Evolutionary conservation across 2,329 filamentous ascomycete genomes (phyloP), one percentile per base, ranked within the genome.

Genomic region (Fusarium ambrosium): DNA sequence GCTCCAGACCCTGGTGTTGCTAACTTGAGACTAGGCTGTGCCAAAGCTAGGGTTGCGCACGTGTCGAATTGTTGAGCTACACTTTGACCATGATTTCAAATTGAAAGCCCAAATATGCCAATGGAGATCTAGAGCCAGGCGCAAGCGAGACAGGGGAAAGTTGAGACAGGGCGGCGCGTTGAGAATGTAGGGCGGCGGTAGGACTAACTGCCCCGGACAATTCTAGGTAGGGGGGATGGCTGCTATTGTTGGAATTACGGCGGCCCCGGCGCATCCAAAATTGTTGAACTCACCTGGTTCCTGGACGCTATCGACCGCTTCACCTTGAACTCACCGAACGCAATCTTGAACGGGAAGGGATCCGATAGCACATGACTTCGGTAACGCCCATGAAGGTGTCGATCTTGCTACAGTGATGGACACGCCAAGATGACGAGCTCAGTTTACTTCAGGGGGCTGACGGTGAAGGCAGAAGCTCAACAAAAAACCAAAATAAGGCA

Each of bases 191-290:
- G 53, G 62, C 27, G 16, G 62, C 51, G 36, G 51, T 39, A 37
- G 34, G 20, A 34, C 51, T 62, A 63, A 48, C 58, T 20, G 16
- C 48, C 51, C 53, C 27, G 59, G 36, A 34, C n/a, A 24, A 36
- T 24, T 34, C 20, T 34, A 59, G 32, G 34, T 22, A 55, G 24
- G n/a, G 43, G 45, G 60, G 60, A 53, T 43, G 16, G 68, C 68
- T 78, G 62, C 67, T 76, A 74, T 78, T 77, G 69, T 76, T 76
- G 76, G 70, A 78, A 66, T 63, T 62, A 68, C 62, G 64, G 60
- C 53, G 63, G 56, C 18, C 61, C 64, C 10, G 22, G 64, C 51
- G 53, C 62, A 61, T 64, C 58, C 63, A 73, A 41, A 74, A 68
- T 41, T 75, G 76, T 78, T 78, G 76, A 78, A 77, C 72, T 59